These are phyloP conservation scores for Dioszegia hungarica DNA, from an alignment of 768 basidiomycete genomes.

Conservation along the genomic window DNA sequence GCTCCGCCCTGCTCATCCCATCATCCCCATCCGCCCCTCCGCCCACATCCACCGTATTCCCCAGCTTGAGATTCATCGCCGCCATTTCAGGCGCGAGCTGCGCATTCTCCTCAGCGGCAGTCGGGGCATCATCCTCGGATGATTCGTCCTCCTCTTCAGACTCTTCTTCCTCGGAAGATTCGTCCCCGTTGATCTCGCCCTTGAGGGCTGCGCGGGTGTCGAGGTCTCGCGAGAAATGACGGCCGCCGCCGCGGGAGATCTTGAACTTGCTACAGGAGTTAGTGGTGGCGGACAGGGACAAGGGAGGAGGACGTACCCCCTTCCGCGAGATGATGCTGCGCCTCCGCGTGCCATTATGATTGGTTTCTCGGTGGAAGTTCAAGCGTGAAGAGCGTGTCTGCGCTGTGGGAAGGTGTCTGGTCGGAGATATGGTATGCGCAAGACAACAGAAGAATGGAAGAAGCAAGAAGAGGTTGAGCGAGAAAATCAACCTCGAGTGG, in stretches of 20 bases:
- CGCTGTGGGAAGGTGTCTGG: no score
- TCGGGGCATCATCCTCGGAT: slow-evolving; percentile 23
- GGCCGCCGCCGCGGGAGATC: slow-evolving; percentile 79
- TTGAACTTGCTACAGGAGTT: slow-evolving; percentile 61
- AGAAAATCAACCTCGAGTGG: no score
- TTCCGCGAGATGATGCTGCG: slow-evolving; percentile 38
- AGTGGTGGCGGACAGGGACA: neutral
- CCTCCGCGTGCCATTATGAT: slow-evolving; percentile 39
- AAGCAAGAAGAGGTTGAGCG: no score
- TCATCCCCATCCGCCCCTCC: slow-evolving; percentile 25
- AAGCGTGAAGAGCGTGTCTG: neutral
- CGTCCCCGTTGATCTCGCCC: neutral
- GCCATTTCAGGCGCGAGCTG: slow-evolving; percentile 43
- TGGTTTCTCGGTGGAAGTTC: neutral
- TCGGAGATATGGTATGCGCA: no score
- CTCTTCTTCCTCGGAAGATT: slow-evolving; percentile 25
- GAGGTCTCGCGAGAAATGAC: slow-evolving; percentile 65
- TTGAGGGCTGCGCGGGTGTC: slow-evolving; percentile 20
- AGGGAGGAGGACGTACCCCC: slow-evolving; percentile 34
- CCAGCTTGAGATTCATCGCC: slow-evolving; percentile 35
- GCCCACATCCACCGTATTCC: slow-evolving; percentile 49
- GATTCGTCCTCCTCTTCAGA: slow-evolving; percentile 25
- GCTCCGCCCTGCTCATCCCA: slow-evolving; percentile 66
- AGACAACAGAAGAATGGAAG: no score
- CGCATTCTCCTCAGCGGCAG: slow-evolving; percentile 41